Evolutionary conservation across 2,329 filamentous ascomycete genomes (phyloP).

Genomic region (Microdochium paspali): DNA sequence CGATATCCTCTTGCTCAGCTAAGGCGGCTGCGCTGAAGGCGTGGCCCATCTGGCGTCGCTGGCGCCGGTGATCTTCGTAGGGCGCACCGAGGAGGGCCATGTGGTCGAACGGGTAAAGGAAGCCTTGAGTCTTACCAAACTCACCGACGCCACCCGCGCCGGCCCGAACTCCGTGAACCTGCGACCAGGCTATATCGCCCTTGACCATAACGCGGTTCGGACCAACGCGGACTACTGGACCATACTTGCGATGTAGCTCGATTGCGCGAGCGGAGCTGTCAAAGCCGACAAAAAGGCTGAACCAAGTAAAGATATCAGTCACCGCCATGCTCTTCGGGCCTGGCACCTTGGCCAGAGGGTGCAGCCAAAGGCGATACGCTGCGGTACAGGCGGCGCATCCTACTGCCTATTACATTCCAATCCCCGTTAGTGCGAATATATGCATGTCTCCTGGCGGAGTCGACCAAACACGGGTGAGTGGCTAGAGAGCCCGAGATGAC

Average conservation of each 20-base stretch:
- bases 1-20: neutral
- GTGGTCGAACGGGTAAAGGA: neutral
- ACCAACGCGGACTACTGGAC: neutral
- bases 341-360: neutral
- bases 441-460: too few relatives aligned
- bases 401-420: too few relatives aligned
- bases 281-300: neutral
- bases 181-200: neutral
- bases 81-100: constrained; percentile 7
- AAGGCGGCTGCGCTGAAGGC: neutral
- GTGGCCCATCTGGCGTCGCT: neutral
- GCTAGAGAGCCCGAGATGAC: too few relatives aligned
- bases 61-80: neutral
- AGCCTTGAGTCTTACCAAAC: neutral
- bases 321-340: neutral
- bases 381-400: neutral
- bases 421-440: too few relatives aligned
- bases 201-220: neutral
- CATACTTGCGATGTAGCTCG: neutral
- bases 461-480: too few relatives aligned
- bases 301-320: neutral
- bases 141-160: neutral
- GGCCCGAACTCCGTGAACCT: neutral
- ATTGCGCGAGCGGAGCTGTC: neutral
- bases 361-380: neutral